Percentiles rank a stretch among this genome's conserved stretches.
Conservation (phyloP, 495 filamentous ascomycete genomes). For the Aspergillus indologenus region DNA sequence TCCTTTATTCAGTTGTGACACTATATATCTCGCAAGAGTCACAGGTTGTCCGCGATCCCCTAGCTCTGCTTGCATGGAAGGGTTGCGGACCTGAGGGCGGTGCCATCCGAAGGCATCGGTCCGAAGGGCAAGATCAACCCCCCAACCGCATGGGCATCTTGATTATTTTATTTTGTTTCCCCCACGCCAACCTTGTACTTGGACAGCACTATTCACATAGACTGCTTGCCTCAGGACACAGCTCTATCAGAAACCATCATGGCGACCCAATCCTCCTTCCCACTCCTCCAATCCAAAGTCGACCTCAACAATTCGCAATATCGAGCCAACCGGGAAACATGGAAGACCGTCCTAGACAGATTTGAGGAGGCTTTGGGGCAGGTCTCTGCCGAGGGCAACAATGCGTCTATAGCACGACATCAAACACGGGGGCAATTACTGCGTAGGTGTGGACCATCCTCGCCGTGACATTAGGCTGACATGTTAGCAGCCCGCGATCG, state of each 20-base stretch:
- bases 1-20: too few species aligned
- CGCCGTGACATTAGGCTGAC: too few species aligned
- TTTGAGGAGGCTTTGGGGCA: constrained; percentile 21
- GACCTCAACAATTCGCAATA: constrained; percentile 18
- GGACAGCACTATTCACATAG: background rate
- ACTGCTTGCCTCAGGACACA: background rate
- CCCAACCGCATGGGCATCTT: background rate
- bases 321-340: constrained; percentile 19
- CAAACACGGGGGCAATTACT: constrained; percentile 23
- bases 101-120: background rate
- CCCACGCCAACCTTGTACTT: background rate
- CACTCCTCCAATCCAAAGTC: constrained; percentile 11
- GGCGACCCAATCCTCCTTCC: constrained; percentile 18
- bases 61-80: too few species aligned
- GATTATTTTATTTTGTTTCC: background rate
- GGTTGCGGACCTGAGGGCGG: constrained; percentile 1
- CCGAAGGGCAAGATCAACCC: background rate
- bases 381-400: constrained; percentile 20
- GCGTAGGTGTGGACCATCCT: constrained; percentile 12
- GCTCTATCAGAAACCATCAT: background rate
- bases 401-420: constrained; percentile 20
- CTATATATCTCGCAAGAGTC: too few species aligned
- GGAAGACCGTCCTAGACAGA: constrained; percentile 18
- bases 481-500: constrained; percentile 19
- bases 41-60: too few species aligned